These are phyloP conservation scores for Fusarium sulawesiense DNA, from an alignment of 2,329 filamentous ascomycete species.

Conservation along the genomic window DNA sequence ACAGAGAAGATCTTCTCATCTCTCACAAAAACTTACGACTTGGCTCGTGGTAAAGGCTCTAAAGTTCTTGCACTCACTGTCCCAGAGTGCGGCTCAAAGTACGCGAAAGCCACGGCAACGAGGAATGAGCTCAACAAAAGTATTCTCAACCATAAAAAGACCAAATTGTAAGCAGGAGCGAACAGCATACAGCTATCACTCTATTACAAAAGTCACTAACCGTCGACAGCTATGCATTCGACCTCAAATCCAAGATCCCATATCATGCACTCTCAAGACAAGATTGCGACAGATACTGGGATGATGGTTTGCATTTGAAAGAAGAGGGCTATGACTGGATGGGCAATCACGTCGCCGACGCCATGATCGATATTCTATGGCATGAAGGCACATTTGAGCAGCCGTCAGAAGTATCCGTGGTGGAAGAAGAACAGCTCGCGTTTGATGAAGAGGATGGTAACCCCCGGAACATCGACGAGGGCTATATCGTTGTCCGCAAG, in stretches of 20 bases:
- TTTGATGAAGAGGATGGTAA: conserved; percentile 65
- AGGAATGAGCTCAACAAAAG: conserved; percentile 62
- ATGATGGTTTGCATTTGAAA: conserved; percentile 70
- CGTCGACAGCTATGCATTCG: conserved; percentile 64
- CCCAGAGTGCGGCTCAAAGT: conserved; percentile 59
- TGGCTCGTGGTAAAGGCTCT: conserved; percentile 60
- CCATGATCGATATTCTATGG: conserved; percentile 60
- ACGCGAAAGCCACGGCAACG: conserved; percentile 46
- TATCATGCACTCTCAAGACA: conserved; percentile 61
- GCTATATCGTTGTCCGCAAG: conserved; percentile 65
- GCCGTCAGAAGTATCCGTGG: conserved; percentile 6
- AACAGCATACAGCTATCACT: neutral
- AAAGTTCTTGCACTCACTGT: conserved; percentile 73
- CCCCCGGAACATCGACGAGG: conserved; percentile 59
- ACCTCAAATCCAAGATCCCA: conserved; percentile 66
- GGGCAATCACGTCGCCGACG: conserved; percentile 66
- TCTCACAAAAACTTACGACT: conserved; percentile 63
- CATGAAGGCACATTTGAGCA: conserved; percentile 45
- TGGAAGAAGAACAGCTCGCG: conserved; percentile 31
- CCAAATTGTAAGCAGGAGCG: conserved; percentile 62
- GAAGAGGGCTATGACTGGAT: conserved; percentile 70
- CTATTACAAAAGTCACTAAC: neutral
- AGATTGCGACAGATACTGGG: conserved; percentile 65
- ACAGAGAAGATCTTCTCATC: conserved; percentile 59
- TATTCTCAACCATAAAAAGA: conserved; percentile 62